Evolutionary conservation across 495 filamentous ascomycete genomes (phyloP).

Genomic region (Cercophora samala): DNA sequence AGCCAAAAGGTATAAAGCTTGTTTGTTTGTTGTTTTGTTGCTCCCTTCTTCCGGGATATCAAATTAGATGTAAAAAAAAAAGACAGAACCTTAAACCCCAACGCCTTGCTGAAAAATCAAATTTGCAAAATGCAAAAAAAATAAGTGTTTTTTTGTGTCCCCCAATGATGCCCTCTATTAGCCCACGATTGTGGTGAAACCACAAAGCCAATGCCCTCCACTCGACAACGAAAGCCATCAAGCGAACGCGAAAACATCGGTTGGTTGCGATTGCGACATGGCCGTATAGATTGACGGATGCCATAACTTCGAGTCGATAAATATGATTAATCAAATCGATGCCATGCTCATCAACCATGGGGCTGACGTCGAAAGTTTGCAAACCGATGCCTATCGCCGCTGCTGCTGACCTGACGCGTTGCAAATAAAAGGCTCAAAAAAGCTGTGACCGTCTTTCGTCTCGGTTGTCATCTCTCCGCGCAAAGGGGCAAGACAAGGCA

Average conservation of each 20-base stretch:
- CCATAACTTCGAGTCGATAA: too few species aligned
- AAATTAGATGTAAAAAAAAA: constrained; percentile 10
- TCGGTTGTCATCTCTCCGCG: constrained; percentile 18
- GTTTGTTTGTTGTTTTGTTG: constrained; percentile 1
- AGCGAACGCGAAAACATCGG: not conserved
- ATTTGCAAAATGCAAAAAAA: constrained; percentile 16
- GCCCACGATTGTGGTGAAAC: not conserved
- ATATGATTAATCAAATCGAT: not conserved
- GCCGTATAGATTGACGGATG: not conserved
- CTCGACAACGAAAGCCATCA: not conserved
- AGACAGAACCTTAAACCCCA: constrained; percentile 19
- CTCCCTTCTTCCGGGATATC: not conserved
- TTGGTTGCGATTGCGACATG: not conserved
- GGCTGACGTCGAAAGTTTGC: not conserved
- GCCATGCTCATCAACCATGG: not conserved
- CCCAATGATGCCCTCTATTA: not conserved
- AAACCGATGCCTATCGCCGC: not conserved
- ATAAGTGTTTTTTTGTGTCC: not conserved
- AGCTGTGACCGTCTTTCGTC: constrained; percentile 18
- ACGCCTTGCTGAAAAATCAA: constrained; percentile 31
- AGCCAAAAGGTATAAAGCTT: not conserved
- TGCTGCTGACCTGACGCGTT: not conserved
- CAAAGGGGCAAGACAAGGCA: constrained; percentile 9
- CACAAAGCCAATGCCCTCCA: not conserved
- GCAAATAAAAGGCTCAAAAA: not conserved